Evolutionary conservation across 2,329 filamentous ascomycete genomes (phyloP).

Genomic region (Botrytis cinerea): DNA sequence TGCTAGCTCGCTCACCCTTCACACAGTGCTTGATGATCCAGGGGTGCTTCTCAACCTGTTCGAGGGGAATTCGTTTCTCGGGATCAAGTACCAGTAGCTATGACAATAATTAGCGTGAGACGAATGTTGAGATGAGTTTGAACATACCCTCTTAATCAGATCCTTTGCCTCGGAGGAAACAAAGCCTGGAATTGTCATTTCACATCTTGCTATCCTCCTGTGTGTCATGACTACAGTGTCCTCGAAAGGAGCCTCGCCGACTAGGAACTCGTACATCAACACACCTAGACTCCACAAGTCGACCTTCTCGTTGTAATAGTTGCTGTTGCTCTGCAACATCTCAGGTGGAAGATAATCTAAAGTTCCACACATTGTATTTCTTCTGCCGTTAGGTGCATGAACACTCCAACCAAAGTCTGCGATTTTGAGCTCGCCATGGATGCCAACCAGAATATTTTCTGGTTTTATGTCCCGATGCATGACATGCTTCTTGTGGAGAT

Average conservation of each 20-base stretch:
- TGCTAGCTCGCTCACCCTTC: conserved; percentile 46
- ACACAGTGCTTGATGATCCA: conserved; percentile 95
- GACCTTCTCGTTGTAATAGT: conserved; percentile 92
- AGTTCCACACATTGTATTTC: conserved; percentile 95
- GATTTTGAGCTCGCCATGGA: conserved; percentile 98
- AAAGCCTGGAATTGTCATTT: conserved; percentile 90
- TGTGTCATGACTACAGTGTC: conserved; percentile 95
- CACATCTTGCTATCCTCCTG: conserved; percentile 79
- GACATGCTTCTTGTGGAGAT: conserved; percentile 94
- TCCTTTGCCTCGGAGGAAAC: conserved; percentile 89
- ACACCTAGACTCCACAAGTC: conserved; percentile 96
- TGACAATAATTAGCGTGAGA: conserved; percentile 27
- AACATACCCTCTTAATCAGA: conserved; percentile 81
- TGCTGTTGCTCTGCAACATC: conserved; percentile 90
- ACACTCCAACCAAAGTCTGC: conserved; percentile 99
- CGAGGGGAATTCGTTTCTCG: conserved; percentile 86
- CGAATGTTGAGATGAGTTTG: not conserved
- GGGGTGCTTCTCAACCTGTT: conserved; percentile 84
- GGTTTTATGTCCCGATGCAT: conserved; percentile 98
- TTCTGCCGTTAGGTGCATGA: conserved; percentile 90
- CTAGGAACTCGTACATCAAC: conserved; percentile 92
- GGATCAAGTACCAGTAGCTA: conserved; percentile 89
- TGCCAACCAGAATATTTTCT: conserved; percentile 93
- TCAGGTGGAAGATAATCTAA: conserved; percentile 96
- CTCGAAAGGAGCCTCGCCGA: conserved; percentile 95